A percentile compares a stretch with the other conserved stretches of the same genome.
Conservation (phyloP, 495 filamentous ascomycete species). For the Daldinia childiae region DNA sequence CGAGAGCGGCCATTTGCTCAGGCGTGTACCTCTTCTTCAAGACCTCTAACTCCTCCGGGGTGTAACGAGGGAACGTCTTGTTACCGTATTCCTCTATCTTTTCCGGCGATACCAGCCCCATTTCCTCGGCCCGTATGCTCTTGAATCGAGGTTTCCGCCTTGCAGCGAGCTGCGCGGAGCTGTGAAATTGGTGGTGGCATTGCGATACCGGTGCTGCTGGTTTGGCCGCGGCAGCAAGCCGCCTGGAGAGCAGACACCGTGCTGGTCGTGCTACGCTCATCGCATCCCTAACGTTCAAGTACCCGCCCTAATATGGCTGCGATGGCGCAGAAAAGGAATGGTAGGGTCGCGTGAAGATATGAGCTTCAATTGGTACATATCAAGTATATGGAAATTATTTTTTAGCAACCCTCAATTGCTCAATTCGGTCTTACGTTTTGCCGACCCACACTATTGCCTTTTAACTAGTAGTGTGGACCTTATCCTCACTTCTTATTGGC, state of each 20-base stretch:
- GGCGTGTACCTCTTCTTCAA: conserved; percentile 76
- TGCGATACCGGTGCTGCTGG: conserved; percentile 35
- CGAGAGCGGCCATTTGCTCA: conserved; percentile 82
- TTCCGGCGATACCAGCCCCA: conserved; percentile 52
- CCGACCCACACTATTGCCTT: conserved; percentile 2
- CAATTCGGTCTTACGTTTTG: conserved; percentile 29
- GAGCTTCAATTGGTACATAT: conserved; percentile 45
- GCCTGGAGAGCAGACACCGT: conserved; percentile 46
- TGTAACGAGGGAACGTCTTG: conserved; percentile 69
- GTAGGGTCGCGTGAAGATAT: conserved; percentile 12
- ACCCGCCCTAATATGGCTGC: conserved; percentile 29
- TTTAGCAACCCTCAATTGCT: conserved; percentile 19
- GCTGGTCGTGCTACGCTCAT: conserved; percentile 49
- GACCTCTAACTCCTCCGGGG: conserved; percentile 68
- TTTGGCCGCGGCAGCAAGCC: conserved; percentile 41
- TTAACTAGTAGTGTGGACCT: not conserved
- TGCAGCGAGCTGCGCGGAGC: conserved; percentile 51
- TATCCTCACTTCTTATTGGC: not conserved
- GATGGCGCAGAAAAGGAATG: conserved; percentile 15
- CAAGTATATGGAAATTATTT: conserved; percentile 39
- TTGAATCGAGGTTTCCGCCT: conserved; percentile 55
- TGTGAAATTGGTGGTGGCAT: conserved; percentile 56
- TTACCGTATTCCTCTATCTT: conserved; percentile 55
- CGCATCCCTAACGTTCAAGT: conserved; percentile 37
- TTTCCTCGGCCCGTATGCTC: conserved; percentile 55